Evolutionary conservation across 768 basidiomycete species (phyloP), one percentile per base, ranked within the genome.

Genomic region (Jaapia argillacea): DNA sequence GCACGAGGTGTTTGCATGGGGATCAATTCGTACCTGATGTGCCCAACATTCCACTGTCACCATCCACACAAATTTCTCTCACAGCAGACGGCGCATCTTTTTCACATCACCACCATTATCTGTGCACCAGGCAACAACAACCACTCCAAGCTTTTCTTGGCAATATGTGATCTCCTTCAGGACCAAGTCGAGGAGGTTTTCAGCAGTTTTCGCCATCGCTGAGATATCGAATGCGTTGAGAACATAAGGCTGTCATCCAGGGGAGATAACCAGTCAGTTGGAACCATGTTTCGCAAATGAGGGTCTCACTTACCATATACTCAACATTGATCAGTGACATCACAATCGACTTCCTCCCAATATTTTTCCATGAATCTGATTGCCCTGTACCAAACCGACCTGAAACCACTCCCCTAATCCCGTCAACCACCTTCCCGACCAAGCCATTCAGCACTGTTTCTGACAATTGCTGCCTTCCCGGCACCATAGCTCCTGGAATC

Each of bases 41-140:
- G 37, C 53, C 51, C 51, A 54, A 45, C 53, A 54, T 12, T 46
- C 35, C 3, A 50, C 6, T 1, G 24, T 26, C 5, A 54, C 42
- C 6, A 51, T 23, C 24, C 36, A 41, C 1, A 26, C n/a, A 2
- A 40, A 18, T 4, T 10, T 1, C 16, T 20, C n/a, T 2, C 13
- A 23, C 3, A 54, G 43, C 0, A 53, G 35, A 7, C 37, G 1
- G 0, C 45, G 49, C 6, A 40, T 44, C 12, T 36, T 39, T 45
- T 50, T 49, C 6, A 48, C 50, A 42, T 51, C 47, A 0, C 53
- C 53, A 10, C 50, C 51, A 20, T 53, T 43, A 22, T 49, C 51
- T 0, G 46, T 48, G n/a, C 24, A 25, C 43, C 44, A 46, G 3
- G 18, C 46, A n/a, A 50, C 44, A 3, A 33, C n/a, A 2, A 41